A percentile compares a stretch with the other conserved stretches of the same genome.
These are phyloP conservation scores for Pterocarpus macrocarpus DNA, from an alignment of 306 rosid genomes.

Conservation along the genomic window DNA sequence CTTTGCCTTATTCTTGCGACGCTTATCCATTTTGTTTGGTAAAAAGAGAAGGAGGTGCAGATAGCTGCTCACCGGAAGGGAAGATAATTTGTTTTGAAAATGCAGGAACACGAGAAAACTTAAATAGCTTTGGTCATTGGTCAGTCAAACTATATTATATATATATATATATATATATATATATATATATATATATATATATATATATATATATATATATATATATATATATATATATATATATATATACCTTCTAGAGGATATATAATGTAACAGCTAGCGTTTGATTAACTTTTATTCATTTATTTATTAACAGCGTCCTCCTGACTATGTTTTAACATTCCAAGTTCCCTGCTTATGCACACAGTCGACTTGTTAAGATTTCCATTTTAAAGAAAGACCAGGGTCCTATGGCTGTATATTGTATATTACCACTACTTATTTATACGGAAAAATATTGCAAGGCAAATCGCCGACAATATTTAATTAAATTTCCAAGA, in stretches of 20 bases:
- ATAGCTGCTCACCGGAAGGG: not conserved
- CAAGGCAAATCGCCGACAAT: not conserved
- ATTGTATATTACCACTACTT: not conserved
- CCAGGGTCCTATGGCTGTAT: not conserved
- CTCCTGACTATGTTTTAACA: conserved; percentile 4
- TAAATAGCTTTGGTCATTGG: not conserved
- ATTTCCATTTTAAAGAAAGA: not conserved
- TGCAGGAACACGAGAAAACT: not conserved
- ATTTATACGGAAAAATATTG: not conserved
- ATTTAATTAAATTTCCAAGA: not conserved
- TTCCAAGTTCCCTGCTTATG: conserved; percentile 12
- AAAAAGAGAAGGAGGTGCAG: not conserved
- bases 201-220: not conserved
- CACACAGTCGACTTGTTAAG: not conserved
- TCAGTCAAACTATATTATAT: conserved; percentile 5
- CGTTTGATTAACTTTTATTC: not conserved
- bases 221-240: not conserved
- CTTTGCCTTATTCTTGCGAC: conserved; percentile 30
- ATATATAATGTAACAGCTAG: not conserved
- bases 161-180: not conserved
- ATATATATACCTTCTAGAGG: conserved; percentile 42
- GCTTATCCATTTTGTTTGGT: conserved; percentile 19
- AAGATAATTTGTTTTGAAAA: not conserved
- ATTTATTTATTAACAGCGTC: too few relatives aligned
- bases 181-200: not conserved